Conservation (phyloP, 129 eudicot species). For the Flaveria linearis region DNA sequence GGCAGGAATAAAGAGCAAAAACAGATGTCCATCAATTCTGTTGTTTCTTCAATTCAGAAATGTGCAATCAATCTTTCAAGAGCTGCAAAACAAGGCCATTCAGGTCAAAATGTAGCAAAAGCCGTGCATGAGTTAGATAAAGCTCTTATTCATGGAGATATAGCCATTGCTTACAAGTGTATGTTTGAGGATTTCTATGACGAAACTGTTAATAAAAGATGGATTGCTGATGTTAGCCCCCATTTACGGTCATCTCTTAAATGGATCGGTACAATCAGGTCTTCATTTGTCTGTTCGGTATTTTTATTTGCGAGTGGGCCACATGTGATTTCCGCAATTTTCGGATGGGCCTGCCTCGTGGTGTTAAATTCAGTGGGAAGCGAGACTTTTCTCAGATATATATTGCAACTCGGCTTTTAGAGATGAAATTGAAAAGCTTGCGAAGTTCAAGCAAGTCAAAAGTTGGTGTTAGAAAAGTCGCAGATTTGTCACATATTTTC, state of each 20-base stretch:
- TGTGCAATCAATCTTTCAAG: conserved; percentile 59
- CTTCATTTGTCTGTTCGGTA: conserved; percentile 62
- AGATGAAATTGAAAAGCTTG: conserved; percentile 52
- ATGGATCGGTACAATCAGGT: conserved; percentile 51
- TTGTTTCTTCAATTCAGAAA: conserved; percentile 76
- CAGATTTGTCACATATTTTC: conserved; percentile 49
- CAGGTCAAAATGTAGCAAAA: conserved; percentile 71
- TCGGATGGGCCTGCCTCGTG: conserved; percentile 52
- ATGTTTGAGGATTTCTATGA: conserved; percentile 69
- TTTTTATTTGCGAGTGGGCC: conserved; percentile 96
- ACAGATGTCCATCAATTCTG: conserved; percentile 50
- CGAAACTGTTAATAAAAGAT: conserved; percentile 53
- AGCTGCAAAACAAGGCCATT: conserved; percentile 74
- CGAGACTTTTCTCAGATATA: conserved; percentile 74
- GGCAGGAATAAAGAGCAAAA: conserved; percentile 43
- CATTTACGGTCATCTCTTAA: conserved; percentile 61
- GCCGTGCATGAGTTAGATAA: conserved; percentile 65
- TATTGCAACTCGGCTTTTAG: conserved; percentile 71
- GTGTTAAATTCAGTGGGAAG: conserved; percentile 74
- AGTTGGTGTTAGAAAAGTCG: conserved; percentile 31
- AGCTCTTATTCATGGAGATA: conserved; percentile 70
- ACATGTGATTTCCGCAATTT: conserved; percentile 85
- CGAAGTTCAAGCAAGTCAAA: conserved; percentile 37
- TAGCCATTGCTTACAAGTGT: conserved; percentile 54
- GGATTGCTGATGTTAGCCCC: conserved; percentile 75